Evolutionary conservation across 1,284 basidiomycete genomes (phyloP).

Genomic region (Microbotryum saponariae): DNA sequence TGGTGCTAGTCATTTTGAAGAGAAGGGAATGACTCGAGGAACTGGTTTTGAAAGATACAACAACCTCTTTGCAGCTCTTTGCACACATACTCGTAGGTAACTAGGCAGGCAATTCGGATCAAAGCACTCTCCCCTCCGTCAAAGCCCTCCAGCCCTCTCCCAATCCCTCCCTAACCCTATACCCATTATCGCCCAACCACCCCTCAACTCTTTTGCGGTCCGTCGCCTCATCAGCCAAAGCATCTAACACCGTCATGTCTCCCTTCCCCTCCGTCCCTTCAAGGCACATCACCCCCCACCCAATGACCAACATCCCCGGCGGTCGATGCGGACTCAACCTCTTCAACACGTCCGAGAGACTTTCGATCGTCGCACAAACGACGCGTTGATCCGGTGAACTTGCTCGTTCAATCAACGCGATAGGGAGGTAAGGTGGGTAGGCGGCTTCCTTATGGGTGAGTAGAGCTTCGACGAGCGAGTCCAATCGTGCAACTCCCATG

Average conservation of each 20-base stretch:
- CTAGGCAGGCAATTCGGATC: too few relatives aligned
- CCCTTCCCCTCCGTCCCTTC: conserved; percentile 45
- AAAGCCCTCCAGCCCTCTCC: conserved; percentile 38
- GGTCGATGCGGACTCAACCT: conserved; percentile 76
- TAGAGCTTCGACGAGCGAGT: conserved; percentile 15
- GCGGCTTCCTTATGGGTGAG: conserved; percentile 35
- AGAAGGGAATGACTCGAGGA: too few relatives aligned
- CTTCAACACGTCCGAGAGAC: conserved; percentile 65
- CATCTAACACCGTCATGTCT: conserved; percentile 48
- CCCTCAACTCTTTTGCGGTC: conserved; percentile 51
- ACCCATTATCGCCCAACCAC: conserved; percentile 54
- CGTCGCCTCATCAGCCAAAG: conserved; percentile 37
- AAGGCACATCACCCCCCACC: conserved; percentile 63
- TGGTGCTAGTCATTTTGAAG: too few relatives aligned
- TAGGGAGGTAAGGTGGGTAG: conserved; percentile 71
- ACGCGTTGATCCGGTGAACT: conserved; percentile 86
- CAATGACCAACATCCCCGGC: conserved; percentile 90
- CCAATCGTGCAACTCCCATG: conserved; percentile 81
- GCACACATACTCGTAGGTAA: too few relatives aligned
- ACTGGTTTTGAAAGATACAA: too few relatives aligned
- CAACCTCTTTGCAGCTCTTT: too few relatives aligned
- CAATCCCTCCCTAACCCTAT: conserved; percentile 49
- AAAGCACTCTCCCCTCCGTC: not conserved
- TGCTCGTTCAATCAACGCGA: conserved; percentile 88
- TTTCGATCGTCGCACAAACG: conserved; percentile 66